Percentiles rank a stretch among this genome's conserved stretches.
Evolutionary conservation across 208 protist species (phyloP).

Genomic region (Trypanosoma boissoni): DNA sequence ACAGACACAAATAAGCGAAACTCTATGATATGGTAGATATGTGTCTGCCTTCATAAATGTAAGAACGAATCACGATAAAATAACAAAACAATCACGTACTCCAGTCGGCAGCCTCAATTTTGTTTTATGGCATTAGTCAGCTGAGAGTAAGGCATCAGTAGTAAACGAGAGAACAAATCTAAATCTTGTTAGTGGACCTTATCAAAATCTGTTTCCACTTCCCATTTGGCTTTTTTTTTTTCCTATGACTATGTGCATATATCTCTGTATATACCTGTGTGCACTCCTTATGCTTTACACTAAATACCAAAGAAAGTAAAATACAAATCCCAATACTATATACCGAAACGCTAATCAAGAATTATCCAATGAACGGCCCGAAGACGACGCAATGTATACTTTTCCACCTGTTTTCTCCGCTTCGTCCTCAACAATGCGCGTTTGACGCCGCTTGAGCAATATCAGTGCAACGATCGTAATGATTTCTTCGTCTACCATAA

Average conservation of each 20-base stretch:
- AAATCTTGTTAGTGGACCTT: too few species aligned
- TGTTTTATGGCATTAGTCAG: too few species aligned
- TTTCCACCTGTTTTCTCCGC: constrained; percentile 78
- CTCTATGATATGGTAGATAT: too few species aligned
- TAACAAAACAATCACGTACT: not conserved
- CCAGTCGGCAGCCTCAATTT: not conserved
- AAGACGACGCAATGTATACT: constrained; percentile 80
- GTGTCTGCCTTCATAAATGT: constrained; percentile 4
- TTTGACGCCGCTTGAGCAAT: constrained; percentile 77
- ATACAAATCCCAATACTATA: not conserved
- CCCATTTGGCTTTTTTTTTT: too few species aligned
- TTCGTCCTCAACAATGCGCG: constrained; percentile 77
- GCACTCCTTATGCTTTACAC: not conserved
- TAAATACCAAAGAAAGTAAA: constrained; percentile 6
- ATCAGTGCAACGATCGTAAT: constrained; percentile 83
- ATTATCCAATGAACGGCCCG: constrained; percentile 34
- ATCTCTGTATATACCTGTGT: too few species aligned
- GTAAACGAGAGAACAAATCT: too few species aligned
- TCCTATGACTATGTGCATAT: too few species aligned
- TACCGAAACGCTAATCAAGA: not conserved
- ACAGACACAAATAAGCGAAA: not conserved
- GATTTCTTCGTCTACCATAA: constrained; percentile 90
- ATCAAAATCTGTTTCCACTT: too few species aligned
- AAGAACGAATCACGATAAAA: constrained; percentile 14
- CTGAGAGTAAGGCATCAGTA: too few species aligned